Conservation (phyloP, 495 filamentous ascomycete genomes). For the Penicillium robsamsonii region DNA sequence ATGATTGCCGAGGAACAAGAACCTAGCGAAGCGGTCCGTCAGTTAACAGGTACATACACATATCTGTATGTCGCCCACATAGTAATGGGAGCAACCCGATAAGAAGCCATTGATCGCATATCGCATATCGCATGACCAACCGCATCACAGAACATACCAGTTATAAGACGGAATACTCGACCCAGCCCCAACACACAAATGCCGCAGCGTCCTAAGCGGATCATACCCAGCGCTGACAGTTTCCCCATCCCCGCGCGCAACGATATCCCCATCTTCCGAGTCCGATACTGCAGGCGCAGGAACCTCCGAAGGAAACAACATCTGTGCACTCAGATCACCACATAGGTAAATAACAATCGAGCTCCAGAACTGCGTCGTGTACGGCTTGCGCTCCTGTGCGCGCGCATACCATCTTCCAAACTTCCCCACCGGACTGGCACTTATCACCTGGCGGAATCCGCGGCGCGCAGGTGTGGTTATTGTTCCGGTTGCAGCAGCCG, state of each 20-base stretch:
- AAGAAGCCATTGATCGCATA: not conserved
- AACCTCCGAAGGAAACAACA: slow-evolving; percentile 43
- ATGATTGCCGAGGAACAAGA: slow-evolving; percentile 71
- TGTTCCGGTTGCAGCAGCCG: slow-evolving; percentile 19
- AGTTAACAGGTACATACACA: not conserved
- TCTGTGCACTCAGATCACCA: slow-evolving; percentile 79
- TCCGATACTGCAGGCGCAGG: slow-evolving; percentile 13
- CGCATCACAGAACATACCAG: slow-evolving; percentile 61
- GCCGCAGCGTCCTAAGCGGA: slow-evolving; percentile 64
- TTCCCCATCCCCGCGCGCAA: slow-evolving; percentile 8
- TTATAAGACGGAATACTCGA: slow-evolving; percentile 74
- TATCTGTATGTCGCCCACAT: not conserved
- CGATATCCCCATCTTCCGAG: not conserved
- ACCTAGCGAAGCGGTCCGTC: slow-evolving; percentile 47
- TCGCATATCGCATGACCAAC: no score
- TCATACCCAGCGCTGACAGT: slow-evolving; percentile 60
- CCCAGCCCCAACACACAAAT: slow-evolving; percentile 68
- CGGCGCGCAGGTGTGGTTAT: slow-evolving; percentile 41
- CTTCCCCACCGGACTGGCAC: slow-evolving; percentile 46
- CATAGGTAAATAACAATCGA: slow-evolving; percentile 74
- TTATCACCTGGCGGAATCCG: slow-evolving; percentile 58
- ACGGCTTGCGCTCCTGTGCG: slow-evolving; percentile 67
- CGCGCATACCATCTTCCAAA: slow-evolving; percentile 59
- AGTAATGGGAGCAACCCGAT: not conserved
- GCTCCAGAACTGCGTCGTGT: slow-evolving; percentile 71